phyloP scores from a whole-genome alignment of 768 basidiomycete species.

The Naganishia vishniacii region DNA sequence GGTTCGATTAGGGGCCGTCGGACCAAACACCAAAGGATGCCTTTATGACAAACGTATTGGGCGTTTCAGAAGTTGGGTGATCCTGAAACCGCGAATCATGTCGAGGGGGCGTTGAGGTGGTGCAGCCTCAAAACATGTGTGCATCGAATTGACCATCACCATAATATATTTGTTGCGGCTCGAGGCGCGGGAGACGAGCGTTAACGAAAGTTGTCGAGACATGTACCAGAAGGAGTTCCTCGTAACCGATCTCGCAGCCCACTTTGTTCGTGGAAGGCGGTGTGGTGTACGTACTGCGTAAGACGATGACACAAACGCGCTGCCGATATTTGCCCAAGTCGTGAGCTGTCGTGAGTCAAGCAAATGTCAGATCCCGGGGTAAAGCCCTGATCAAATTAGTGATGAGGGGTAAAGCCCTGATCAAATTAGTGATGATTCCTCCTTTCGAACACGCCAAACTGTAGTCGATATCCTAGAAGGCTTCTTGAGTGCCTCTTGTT shows the following conservation, averaged over 20 bases:
- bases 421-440: neutral
- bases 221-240: neutral
- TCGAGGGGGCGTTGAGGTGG: too few relatives aligned
- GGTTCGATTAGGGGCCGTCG: too few relatives aligned
- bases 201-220: neutral
- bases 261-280: slow-evolving; percentile 4
- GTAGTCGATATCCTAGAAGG: neutral
- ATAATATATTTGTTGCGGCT: neutral
- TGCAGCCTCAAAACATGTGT: too few relatives aligned
- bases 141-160: neutral
- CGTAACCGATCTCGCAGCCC: slow-evolving; percentile 23
- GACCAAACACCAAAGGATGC: too few relatives aligned
- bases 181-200: neutral
- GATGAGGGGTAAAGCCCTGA: neutral
- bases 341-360: slow-evolving; percentile 3
- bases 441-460: neutral
- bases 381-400: neutral
- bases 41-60: neutral
- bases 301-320: slow-evolving; percentile 9
- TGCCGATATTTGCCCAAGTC: neutral
- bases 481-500: too few relatives aligned
- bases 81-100: neutral
- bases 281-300: neutral
- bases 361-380: neutral
- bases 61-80: slow-evolving; percentile 8